Evolutionary conservation across 2,329 filamentous ascomycete species (phyloP).

Genomic region (Colletotrichum theobromicola): DNA sequence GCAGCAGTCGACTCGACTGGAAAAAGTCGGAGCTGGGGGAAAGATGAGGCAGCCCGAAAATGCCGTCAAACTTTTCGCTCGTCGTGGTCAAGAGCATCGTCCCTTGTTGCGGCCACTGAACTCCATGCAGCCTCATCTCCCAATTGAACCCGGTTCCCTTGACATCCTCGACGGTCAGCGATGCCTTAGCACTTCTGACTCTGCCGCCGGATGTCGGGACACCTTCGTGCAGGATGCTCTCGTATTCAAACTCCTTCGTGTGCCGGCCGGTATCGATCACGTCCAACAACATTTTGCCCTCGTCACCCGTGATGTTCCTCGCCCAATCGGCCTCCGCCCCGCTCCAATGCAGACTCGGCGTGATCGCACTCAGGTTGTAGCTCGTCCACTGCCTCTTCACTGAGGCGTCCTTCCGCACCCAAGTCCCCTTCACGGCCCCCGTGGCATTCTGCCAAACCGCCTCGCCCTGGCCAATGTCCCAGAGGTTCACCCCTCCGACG

Average conservation of each 20-base stretch:
- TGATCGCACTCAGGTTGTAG: constrained; percentile 70
- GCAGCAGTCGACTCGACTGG: constrained; percentile 62
- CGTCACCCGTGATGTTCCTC: constrained; percentile 78
- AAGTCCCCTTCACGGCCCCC: constrained; percentile 77
- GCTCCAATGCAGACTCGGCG: constrained; percentile 71
- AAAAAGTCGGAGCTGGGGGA: constrained; percentile 64
- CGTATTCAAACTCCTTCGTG: constrained; percentile 48
- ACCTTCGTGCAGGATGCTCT: constrained; percentile 38
- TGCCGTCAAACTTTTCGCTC: constrained; percentile 91
- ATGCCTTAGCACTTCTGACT: constrained; percentile 72
- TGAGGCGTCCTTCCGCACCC: constrained; percentile 65
- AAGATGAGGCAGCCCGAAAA: constrained; percentile 88
- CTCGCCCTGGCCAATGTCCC: constrained; percentile 41
- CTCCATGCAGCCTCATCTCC: constrained; percentile 81
- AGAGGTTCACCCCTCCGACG: constrained; percentile 42
- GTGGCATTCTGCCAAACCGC: constrained; percentile 80
- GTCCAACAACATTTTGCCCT: constrained; percentile 73
- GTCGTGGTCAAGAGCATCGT: constrained; percentile 84
- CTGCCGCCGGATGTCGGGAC: constrained; percentile 51
- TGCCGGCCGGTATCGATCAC: constrained; percentile 55
- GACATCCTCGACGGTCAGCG: constrained; percentile 75
- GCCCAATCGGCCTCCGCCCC: constrained; percentile 66
- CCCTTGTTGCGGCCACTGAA: constrained; percentile 86
- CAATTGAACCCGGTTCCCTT: constrained; percentile 74
- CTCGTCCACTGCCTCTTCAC: constrained; percentile 49